These are phyloP conservation scores for Fusarium succisae DNA, from an alignment of 2,329 filamentous ascomycete genomes.

Conservation along the genomic window DNA sequence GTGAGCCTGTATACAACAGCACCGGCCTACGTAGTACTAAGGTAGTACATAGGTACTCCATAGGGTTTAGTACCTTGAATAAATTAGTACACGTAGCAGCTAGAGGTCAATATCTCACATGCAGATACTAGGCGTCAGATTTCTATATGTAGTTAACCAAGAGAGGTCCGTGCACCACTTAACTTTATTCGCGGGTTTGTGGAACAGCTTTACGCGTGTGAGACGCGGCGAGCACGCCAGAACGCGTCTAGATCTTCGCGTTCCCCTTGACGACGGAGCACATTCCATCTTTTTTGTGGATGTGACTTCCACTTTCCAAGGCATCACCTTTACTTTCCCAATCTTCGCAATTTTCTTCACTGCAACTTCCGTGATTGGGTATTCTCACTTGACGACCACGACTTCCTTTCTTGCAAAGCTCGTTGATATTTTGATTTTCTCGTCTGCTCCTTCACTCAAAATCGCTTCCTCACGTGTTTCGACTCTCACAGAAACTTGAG, in stretches of 20 bases:
- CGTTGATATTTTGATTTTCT: background rate
- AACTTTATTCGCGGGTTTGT: background rate
- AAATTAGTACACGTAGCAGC: background rate
- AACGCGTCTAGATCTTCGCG: slow-evolving; percentile 17
- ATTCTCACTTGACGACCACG: background rate
- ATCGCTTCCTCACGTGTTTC: background rate
- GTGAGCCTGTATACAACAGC: background rate
- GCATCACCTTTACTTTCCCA: slow-evolving; percentile 18
- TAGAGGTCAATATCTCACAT: background rate
- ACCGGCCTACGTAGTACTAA: background rate
- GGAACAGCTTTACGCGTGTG: slow-evolving; percentile 17
- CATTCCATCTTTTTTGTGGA: slow-evolving; percentile 17
- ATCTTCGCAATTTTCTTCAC: background rate
- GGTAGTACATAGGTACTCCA: background rate
- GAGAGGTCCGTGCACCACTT: background rate
- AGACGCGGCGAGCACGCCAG: background rate
- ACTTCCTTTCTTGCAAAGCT: slow-evolving; percentile 8
- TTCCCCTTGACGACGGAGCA: slow-evolving; percentile 35
- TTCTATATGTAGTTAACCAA: background rate
- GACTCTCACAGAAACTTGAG: slow-evolving; percentile 2
- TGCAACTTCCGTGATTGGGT: slow-evolving; percentile 1
- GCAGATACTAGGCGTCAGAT: background rate
- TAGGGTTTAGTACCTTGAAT: background rate
- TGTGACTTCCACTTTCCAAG: slow-evolving; percentile 17
- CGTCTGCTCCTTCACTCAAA: background rate